Percentiles rank a stretch among this genome's conserved stretches.
Conservation (phyloP, 2,329 filamentous ascomycete species). For the Exophiala oligosperma region DNA sequence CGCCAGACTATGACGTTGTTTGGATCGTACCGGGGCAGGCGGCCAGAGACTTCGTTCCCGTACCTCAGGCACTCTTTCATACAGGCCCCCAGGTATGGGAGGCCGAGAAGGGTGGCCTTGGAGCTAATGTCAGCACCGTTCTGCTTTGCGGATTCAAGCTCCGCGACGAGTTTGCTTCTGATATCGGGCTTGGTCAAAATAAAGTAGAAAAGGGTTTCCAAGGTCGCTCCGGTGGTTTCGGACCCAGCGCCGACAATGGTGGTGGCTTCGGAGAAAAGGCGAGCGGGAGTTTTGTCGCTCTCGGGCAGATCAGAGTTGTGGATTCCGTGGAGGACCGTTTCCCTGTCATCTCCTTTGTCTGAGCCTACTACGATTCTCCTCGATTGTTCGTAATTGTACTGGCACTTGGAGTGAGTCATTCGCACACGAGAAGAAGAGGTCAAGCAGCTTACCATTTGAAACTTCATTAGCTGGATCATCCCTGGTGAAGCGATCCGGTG, state of each 20-base stretch:
- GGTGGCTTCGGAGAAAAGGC: slow-evolving; percentile 35
- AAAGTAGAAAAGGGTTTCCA: slow-evolving; percentile 33
- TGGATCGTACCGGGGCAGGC: too few relatives aligned
- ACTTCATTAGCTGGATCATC: too few relatives aligned
- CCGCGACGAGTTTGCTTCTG: not conserved
- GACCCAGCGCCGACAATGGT: slow-evolving; percentile 33
- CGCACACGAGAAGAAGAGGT: not conserved
- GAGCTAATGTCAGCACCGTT: not conserved
- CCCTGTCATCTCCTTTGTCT: not conserved
- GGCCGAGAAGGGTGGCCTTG: not conserved
- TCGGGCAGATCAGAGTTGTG: slow-evolving; percentile 31
- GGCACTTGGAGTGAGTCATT: slow-evolving; percentile 2
- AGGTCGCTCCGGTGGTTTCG: slow-evolving; percentile 34
- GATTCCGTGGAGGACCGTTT: slow-evolving; percentile 35
- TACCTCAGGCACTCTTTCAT: not conserved
- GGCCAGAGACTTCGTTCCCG: not conserved
- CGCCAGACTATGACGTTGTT: too few relatives aligned
- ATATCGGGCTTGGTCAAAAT: slow-evolving; percentile 3
- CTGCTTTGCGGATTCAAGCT: not conserved
- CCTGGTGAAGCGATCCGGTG: too few relatives aligned
- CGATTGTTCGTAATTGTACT: slow-evolving; percentile 7
- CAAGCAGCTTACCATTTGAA: too few relatives aligned
- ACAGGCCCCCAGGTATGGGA: not conserved
- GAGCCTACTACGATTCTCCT: not conserved
- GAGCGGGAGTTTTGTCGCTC: slow-evolving; percentile 35